Conservation (phyloP, 2,329 filamentous ascomycete genomes). For the Talaromyces funiculosus region DNA sequence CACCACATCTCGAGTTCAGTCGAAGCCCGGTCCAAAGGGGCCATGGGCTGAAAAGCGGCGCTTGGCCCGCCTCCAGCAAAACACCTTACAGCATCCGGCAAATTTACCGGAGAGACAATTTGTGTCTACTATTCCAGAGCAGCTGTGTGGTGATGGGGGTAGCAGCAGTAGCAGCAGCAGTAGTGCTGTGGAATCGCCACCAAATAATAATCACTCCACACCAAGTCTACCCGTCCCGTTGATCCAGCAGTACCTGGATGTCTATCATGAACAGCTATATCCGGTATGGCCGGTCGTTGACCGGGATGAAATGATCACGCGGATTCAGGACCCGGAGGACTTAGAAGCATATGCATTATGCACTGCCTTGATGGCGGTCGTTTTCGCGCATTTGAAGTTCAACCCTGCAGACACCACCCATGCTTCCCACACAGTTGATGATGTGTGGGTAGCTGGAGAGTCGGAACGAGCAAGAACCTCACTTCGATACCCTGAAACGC, state of each 20-base stretch:
- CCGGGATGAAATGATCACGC: slow-evolving; percentile 11
- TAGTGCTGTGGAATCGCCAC: slow-evolving; percentile 3
- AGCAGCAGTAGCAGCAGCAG: not conserved
- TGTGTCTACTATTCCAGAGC: not conserved
- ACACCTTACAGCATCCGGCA: slow-evolving; percentile 4
- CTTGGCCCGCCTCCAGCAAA: slow-evolving; percentile 12
- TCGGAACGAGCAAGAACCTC: slow-evolving; percentile 11
- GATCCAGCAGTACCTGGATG: slow-evolving; percentile 13
- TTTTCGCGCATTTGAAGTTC: slow-evolving; percentile 10
- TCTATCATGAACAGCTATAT: slow-evolving; percentile 11
- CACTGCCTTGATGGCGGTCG: slow-evolving; percentile 11
- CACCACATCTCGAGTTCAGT: slow-evolving; percentile 12
- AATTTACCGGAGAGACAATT: not conserved
- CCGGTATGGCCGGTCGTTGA: slow-evolving; percentile 14
- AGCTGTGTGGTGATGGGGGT: not conserved
- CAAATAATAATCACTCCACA: not conserved
- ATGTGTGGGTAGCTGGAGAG: slow-evolving; percentile 8
- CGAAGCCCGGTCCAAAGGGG: slow-evolving; percentile 14
- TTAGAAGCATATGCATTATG: slow-evolving; percentile 12
- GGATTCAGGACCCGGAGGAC: slow-evolving; percentile 13
- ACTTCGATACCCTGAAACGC: slow-evolving; percentile 9
- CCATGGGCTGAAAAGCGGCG: slow-evolving; percentile 14
- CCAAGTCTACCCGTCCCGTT: slow-evolving; percentile 5
- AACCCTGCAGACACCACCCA: slow-evolving; percentile 4
- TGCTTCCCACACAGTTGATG: slow-evolving; percentile 1